Evolutionary conservation across 495 filamentous ascomycete species (phyloP), one percentile per base, ranked within the genome.

Genomic region (Symbiotaphrina buchneri): DNA sequence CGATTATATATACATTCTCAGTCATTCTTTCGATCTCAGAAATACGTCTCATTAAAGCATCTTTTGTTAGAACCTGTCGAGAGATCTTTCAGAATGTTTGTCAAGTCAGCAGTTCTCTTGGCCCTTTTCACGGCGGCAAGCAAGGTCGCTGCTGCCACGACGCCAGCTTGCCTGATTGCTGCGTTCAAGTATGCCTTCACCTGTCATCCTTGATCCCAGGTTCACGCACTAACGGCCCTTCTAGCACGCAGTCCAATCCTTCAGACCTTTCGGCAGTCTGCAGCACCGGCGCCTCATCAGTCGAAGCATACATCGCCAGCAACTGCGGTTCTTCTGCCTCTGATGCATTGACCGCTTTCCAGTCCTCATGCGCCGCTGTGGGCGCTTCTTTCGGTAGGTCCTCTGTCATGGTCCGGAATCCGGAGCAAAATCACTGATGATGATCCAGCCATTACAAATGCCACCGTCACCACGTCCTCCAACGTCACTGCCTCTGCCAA

Each of bases 91-190:
- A 35, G 18, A 16, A 38, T 38, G 35, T 26, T 35, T 13, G 30
- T 15, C 30, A 31, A 38, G 30, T 15, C 33, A 6, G n/a, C 30
- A 10, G 6, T 38, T 24, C 19, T 18, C 14, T 4, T 38, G 5
- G 28, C 22, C 11, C 28, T 38, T 22, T 27, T 34, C 13, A 30
- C 18, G 6, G 16, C 29, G 10, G 19, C 22, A 21, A 24, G 29
- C 19, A 25, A 20, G 14, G 10, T 38, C 17, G 35, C 30, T 26
- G 18, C 22, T 3, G 35, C 35, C 6, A 10, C 20, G 14, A 34
- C 32, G 22, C 35, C 35, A 18, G 35, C 35, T 10, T 38, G 35
- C 23, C 29, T 38, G 10, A 11, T 38, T 5, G 35, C 33, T 13
- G 35, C 35, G 6, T 19, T 38, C 30, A 33, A 28, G 35, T 38